phyloP scores from a whole-genome alignment of 2,329 filamentous ascomycete species.

The Penicillium aurantiogriseum region DNA sequence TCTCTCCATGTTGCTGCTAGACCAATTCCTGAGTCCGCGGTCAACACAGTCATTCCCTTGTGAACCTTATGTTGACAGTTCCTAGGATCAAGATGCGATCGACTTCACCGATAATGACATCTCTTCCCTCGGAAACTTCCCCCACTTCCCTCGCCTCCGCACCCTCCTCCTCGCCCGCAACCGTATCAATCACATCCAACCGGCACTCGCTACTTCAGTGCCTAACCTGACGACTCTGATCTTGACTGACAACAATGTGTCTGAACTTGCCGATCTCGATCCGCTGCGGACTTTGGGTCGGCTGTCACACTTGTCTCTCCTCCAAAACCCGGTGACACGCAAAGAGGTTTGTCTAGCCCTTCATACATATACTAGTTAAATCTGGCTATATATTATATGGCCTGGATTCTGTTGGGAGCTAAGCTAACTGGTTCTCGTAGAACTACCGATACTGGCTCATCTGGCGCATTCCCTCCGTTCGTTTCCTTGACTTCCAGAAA shows the following conservation, averaged over 20 bases:
- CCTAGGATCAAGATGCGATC: conserved; percentile 90
- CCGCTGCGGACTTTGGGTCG: conserved; percentile 66
- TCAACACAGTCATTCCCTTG: not conserved
- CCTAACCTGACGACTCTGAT: conserved; percentile 81
- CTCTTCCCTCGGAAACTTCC: conserved; percentile 84
- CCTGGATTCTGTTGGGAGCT: not conserved
- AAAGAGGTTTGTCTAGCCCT: conserved; percentile 69
- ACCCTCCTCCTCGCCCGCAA: conserved; percentile 89
- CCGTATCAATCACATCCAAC: conserved; percentile 77
- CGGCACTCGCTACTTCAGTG: conserved; percentile 68
- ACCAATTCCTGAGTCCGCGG: not conserved
- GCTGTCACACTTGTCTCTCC: conserved; percentile 75
- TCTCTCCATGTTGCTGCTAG: not conserved
- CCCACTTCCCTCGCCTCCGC: conserved; percentile 80
- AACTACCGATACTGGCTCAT: conserved; percentile 91
- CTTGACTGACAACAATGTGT: conserved; percentile 76
- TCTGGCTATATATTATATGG: not conserved
- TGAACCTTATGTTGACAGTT: conserved; percentile 6
- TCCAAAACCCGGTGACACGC: conserved; percentile 86
- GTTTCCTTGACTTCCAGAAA: conserved; percentile 90
- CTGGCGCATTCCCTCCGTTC: conserved; percentile 78
- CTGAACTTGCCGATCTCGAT: conserved; percentile 84
- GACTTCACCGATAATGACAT: conserved; percentile 99
- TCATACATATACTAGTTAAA: not conserved
- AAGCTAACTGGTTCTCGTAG: conserved; percentile 46